Evolutionary conservation across 2,329 filamentous ascomycete genomes (phyloP).

Genomic region (Botryosphaeria agaves): DNA sequence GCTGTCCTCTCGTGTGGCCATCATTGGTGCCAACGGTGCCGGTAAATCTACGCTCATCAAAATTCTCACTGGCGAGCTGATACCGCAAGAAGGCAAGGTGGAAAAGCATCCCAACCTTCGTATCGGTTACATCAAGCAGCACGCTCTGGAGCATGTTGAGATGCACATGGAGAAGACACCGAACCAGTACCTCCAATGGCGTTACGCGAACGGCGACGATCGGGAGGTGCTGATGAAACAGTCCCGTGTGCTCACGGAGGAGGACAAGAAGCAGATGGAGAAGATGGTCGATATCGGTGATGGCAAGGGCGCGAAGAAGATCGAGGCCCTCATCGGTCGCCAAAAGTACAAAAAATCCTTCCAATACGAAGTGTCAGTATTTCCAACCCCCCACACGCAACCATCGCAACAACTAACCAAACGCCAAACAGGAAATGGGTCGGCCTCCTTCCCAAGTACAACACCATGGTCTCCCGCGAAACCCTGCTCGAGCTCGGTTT

Average conservation of each 20-base stretch:
- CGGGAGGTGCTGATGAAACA: conserved; percentile 96
- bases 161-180: conserved; percentile 99
- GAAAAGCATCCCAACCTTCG: conserved; percentile 98
- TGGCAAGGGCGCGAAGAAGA: conserved; percentile 56
- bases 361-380: conserved; percentile 78
- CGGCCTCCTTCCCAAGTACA: conserved; percentile 75
- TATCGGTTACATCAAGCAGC: conserved; percentile 99
- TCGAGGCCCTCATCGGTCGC: conserved; percentile 84
- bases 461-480: conserved; percentile 83
- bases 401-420: conserved; percentile 11
- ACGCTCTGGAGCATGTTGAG: conserved; percentile 96
- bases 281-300: conserved; percentile 74
- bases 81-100: conserved; percentile 69
- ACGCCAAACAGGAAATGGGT: conserved; percentile 61
- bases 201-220: conserved; percentile 92
- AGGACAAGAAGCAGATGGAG: conserved; percentile 82
- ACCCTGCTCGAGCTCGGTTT: conserved; percentile 76
- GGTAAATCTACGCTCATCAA: conserved; percentile 98
- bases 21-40: conserved; percentile 94
- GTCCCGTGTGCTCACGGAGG: conserved; percentile 72
- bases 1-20: conserved; percentile 82
- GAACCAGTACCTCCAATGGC: conserved; percentile 97
- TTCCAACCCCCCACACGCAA: background rate
- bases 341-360: conserved; percentile 99
- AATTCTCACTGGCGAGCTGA: conserved; percentile 79